Evolutionary conservation across 805 yeast species (phyloP).

Genomic region (Wickerhamiella kurtzmanii): DNA sequence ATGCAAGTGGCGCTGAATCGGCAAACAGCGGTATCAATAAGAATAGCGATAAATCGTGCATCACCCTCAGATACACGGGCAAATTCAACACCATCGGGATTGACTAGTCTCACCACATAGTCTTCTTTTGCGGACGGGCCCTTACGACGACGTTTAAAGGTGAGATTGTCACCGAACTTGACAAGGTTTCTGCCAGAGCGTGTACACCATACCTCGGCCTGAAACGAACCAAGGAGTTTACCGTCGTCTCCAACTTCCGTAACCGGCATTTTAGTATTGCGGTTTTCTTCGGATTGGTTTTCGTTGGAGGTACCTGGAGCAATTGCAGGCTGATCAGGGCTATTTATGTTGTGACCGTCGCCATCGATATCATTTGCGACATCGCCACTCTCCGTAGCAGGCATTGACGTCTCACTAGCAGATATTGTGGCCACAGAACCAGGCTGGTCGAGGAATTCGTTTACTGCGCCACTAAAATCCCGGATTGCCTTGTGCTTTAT

Average conservation of each 20-base stretch:
- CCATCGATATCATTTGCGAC: neutral
- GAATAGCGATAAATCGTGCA: constrained; percentile 52
- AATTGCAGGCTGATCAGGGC: neutral
- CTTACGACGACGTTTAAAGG: constrained; percentile 16
- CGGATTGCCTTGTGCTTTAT: constrained; percentile 16
- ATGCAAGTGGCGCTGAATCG: constrained; percentile 44
- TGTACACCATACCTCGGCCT: constrained; percentile 28
- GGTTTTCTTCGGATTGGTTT: neutral
- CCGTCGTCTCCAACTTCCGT: constrained; percentile 1
- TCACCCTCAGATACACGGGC: constrained; percentile 65
- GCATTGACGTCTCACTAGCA: neutral
- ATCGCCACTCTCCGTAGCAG: neutral
- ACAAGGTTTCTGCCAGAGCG: constrained; percentile 24
- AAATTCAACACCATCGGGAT: constrained; percentile 38
- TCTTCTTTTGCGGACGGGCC: constrained; percentile 13
- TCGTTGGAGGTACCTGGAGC: neutral
- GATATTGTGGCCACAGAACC: too few species aligned
- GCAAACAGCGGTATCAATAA: constrained; percentile 43
- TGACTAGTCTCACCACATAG: constrained; percentile 24
- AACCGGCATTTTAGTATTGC: neutral
- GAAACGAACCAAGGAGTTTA: constrained; percentile 26
- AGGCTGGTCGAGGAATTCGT: constrained; percentile 18
- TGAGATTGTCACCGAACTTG: constrained; percentile 23
- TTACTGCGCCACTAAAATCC: constrained; percentile 21
- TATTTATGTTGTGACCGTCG: neutral